phyloP scores from a whole-genome alignment of 1,284 basidiomycete species.

The Cryptococcus jaspeensis region DNA sequence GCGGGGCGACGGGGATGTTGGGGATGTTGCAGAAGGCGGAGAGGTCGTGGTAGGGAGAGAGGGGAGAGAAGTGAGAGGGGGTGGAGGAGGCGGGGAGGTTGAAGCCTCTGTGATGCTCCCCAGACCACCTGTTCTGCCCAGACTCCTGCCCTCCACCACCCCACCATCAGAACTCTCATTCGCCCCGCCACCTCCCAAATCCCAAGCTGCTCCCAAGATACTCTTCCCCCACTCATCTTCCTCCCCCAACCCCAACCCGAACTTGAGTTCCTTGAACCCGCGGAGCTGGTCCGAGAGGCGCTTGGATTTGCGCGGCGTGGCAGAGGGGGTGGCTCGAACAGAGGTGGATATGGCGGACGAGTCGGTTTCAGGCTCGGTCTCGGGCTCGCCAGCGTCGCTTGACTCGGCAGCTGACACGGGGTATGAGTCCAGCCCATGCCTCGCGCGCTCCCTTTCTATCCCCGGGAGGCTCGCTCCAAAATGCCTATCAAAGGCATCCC shows the following conservation, averaged over 20 bases:
- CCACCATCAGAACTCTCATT: too few species aligned
- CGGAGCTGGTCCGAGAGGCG: constrained; percentile 39
- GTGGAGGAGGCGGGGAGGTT: too few species aligned
- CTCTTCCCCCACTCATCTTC: constrained; percentile 37
- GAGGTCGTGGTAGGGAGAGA: too few species aligned
- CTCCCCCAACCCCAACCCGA: constrained; percentile 16
- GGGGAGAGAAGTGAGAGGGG: too few species aligned
- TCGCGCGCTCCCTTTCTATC: too few species aligned
- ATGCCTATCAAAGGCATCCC: background rate
- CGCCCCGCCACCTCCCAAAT: too few species aligned
- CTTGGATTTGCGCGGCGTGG: constrained; percentile 5
- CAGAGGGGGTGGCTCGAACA: background rate
- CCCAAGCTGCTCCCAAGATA: constrained; percentile 19
- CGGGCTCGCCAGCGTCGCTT: background rate
- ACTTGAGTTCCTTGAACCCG: constrained; percentile 29
- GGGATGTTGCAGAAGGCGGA: too few species aligned
- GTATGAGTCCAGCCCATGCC: constrained; percentile 8
- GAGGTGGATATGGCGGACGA: background rate
- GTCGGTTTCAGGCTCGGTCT: background rate
- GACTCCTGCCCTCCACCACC: too few species aligned
- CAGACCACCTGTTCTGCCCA: too few species aligned
- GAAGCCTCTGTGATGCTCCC: too few species aligned
- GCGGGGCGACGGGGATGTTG: too few species aligned
- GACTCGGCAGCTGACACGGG: constrained; percentile 9
- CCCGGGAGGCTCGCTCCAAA: background rate